Evolutionary conservation across 345 rosid genomes (phyloP).

Genomic region (Lepidium didymum): DNA sequence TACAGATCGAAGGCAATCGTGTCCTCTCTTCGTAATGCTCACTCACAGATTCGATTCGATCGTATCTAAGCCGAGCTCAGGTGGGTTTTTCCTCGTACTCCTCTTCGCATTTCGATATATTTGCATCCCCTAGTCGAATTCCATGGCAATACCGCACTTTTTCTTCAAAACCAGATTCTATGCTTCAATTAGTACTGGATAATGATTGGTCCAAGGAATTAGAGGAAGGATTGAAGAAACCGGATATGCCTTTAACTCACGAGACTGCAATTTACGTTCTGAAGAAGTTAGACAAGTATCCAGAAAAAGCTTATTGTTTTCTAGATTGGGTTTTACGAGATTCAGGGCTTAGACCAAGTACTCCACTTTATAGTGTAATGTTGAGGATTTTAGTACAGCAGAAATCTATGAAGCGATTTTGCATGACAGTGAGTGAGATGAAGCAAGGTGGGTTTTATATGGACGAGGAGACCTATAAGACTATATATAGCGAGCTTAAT

Average conservation of each 20-base stretch:
- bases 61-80: slow-evolving; percentile 36
- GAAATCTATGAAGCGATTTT: slow-evolving; percentile 54
- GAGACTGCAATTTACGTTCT: slow-evolving; percentile 64
- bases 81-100: slow-evolving; percentile 32
- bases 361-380: slow-evolving; percentile 54
- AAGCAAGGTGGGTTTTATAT: slow-evolving; percentile 59
- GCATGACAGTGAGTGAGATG: slow-evolving; percentile 56
- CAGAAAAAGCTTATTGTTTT: slow-evolving; percentile 52
- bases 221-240: slow-evolving; percentile 34
- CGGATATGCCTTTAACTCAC: slow-evolving; percentile 33
- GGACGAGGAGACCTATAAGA: slow-evolving; percentile 57
- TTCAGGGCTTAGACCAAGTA: slow-evolving; percentile 53
- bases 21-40: slow-evolving; percentile 33
- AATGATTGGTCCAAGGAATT: slow-evolving; percentile 53
- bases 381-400: slow-evolving; percentile 49
- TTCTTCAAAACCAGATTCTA: slow-evolving; percentile 41
- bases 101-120: slow-evolving; percentile 14
- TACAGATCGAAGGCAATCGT: slow-evolving; percentile 46
- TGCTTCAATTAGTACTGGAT: slow-evolving; percentile 36
- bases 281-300: slow-evolving; percentile 48
- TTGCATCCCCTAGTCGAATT: background rate
- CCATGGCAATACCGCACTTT: slow-evolving; percentile 22
- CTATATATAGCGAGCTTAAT: slow-evolving; percentile 37
- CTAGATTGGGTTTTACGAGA: slow-evolving; percentile 57
- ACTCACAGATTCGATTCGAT: slow-evolving; percentile 30